Conservation (phyloP, 805 yeast genomes). For the Lipomyces lipofer region DNA sequence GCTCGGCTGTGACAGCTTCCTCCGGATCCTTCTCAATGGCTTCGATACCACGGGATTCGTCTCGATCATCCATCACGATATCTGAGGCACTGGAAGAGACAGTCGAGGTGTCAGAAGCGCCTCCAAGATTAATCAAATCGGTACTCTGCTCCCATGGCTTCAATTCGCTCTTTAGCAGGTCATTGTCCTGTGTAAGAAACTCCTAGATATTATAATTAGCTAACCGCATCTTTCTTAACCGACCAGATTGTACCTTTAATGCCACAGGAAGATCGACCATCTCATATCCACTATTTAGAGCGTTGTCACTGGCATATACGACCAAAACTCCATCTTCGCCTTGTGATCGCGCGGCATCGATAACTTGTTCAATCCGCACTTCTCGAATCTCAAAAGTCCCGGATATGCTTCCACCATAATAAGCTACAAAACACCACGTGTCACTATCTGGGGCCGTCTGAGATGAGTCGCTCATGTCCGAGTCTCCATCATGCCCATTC, state of each 20-base stretch:
- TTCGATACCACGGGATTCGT: background rate
- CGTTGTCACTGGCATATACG: slow-evolving; percentile 26
- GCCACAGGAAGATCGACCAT: background rate
- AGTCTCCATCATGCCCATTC: no score
- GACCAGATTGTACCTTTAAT: background rate
- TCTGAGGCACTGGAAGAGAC: background rate
- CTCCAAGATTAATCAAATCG: slow-evolving; percentile 3
- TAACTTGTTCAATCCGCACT: slow-evolving; percentile 13
- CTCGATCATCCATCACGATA: background rate
- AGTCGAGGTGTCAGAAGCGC: background rate
- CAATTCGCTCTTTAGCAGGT: slow-evolving; percentile 15
- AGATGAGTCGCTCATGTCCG: background rate
- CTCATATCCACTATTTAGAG: slow-evolving; percentile 1
- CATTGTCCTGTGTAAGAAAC: slow-evolving; percentile 16
- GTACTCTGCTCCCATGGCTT: background rate
- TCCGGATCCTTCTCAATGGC: background rate
- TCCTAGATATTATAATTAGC: background rate
- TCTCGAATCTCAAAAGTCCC: slow-evolving; percentile 5
- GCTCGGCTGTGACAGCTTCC: background rate
- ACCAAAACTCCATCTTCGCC: slow-evolving; percentile 27
- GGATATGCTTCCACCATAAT: slow-evolving; percentile 1
- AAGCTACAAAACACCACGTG: slow-evolving; percentile 11
- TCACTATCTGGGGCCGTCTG: background rate
- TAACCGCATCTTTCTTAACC: background rate
- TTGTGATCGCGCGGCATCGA: slow-evolving; percentile 18